These are phyloP conservation scores for Candida krabiensis DNA, from an alignment of 805 yeast species.

Conservation along the genomic window DNA sequence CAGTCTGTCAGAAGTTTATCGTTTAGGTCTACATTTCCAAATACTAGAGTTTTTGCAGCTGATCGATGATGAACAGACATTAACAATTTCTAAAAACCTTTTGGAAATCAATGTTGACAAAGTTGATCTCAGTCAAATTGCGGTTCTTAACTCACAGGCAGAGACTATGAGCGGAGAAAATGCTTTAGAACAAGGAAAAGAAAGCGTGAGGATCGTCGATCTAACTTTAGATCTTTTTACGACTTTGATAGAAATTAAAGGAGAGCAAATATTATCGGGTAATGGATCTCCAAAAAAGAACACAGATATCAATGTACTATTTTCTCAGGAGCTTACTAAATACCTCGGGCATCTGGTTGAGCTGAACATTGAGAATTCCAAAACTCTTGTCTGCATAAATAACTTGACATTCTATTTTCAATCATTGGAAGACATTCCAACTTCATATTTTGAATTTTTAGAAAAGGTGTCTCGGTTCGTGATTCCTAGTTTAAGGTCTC, in stretches of 20 bases:
- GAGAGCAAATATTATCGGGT: slow-evolving; percentile 16
- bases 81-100: slow-evolving; percentile 22
- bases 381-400: slow-evolving; percentile 66
- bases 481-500: slow-evolving; percentile 7
- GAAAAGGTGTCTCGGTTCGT: slow-evolving; percentile 12
- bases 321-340: slow-evolving; percentile 16
- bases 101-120: slow-evolving; percentile 36
- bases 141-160: slow-evolving; percentile 10
- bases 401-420: slow-evolving; percentile 49
- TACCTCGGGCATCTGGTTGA: slow-evolving; percentile 41
- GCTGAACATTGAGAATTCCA: slow-evolving; percentile 49
- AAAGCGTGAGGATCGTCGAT: slow-evolving; percentile 63
- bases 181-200: slow-evolving; percentile 34
- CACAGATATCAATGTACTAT: slow-evolving; percentile 25
- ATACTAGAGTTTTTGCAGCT: slow-evolving; percentile 29
- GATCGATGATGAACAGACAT: slow-evolving; percentile 22
- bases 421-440: slow-evolving; percentile 28
- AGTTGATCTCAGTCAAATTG: slow-evolving; percentile 14
- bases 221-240: slow-evolving; percentile 74
- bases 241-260: slow-evolving; percentile 61
- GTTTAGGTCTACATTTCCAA: slow-evolving; percentile 32
- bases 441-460: slow-evolving; percentile 11
- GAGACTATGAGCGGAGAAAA: slow-evolving; percentile 11
- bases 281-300: slow-evolving; percentile 10
- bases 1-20: slow-evolving; percentile 22